Evolutionary conservation across 345 rosid genomes (phyloP).

Genomic region (Arabidopsis suecica): DNA sequence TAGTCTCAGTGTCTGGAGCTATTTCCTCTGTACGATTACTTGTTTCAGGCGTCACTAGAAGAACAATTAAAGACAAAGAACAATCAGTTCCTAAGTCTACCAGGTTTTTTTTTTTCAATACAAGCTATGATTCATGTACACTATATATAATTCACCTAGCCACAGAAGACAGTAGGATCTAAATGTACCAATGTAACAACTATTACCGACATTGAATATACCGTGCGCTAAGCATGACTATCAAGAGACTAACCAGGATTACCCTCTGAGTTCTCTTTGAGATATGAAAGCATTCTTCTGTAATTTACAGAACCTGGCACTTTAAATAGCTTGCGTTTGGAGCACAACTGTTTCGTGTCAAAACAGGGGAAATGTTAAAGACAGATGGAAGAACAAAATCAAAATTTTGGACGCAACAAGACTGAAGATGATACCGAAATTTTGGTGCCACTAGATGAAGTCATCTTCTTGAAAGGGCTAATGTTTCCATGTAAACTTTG

Average conservation of each 20-base stretch:
- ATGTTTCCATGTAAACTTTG: neutral
- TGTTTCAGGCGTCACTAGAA: neutral
- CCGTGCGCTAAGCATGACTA: neutral
- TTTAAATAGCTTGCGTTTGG: neutral
- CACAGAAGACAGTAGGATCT: neutral
- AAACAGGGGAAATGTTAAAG: neutral
- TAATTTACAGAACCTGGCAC: constrained; percentile 19
- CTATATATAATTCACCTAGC: neutral
- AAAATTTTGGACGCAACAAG: neutral
- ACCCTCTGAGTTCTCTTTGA: neutral
- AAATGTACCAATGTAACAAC: neutral
- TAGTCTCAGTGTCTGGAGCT: neutral
- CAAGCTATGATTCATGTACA: neutral
- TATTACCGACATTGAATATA: neutral
- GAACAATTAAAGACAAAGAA: neutral
- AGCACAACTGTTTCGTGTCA: neutral
- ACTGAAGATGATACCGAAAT: neutral
- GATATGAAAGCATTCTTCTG: constrained; percentile 23
- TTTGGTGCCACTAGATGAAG: neutral
- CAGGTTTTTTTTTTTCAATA: neutral
- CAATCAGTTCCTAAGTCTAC: neutral
- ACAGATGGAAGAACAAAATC: neutral
- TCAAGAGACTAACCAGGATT: constrained; percentile 6
- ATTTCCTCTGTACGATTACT: neutral
- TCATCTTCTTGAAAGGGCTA: neutral